These are phyloP conservation scores for Candida easanensis DNA, from an alignment of 805 yeast species.

Conservation along the genomic window DNA sequence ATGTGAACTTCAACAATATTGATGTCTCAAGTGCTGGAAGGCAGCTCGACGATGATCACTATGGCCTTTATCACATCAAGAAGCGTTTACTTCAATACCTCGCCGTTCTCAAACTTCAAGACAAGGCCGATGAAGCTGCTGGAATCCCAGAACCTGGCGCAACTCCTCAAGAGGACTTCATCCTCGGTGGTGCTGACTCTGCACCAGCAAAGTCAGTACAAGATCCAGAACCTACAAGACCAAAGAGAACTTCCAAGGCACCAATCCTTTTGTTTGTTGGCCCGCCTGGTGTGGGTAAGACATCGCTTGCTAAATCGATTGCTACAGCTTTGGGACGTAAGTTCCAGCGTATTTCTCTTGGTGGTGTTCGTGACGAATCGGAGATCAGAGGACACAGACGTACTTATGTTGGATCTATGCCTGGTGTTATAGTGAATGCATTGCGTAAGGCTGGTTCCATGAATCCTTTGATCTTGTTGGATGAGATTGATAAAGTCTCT, in stretches of 20 bases:
- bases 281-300: conserved; percentile 94
- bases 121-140: conserved; percentile 10
- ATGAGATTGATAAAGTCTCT: conserved; percentile 79
- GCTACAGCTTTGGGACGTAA: conserved; percentile 71
- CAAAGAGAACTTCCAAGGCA: conserved; percentile 36
- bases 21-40: conserved; percentile 51
- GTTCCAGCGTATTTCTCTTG: conserved; percentile 78
- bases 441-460: conserved; percentile 69
- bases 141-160: conserved; percentile 3
- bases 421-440: conserved; percentile 77
- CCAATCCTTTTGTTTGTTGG: conserved; percentile 84
- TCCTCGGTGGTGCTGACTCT: conserved; percentile 15
- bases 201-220: conserved; percentile 3
- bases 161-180: conserved; percentile 17
- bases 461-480: conserved; percentile 81
- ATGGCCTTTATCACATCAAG: conserved; percentile 72
- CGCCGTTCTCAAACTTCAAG: conserved; percentile 64
- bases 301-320: conserved; percentile 79
- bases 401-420: conserved; percentile 91
- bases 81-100: conserved; percentile 74
- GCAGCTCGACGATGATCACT: conserved; percentile 74
- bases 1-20: conserved; percentile 29
- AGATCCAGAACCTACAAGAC: conserved; percentile 3
- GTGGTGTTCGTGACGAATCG: conserved; percentile 86
- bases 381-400: conserved; percentile 89